phyloP scores from a whole-genome alignment of 1,139 yeast species.

The Tardiomyces blankii region DNA sequence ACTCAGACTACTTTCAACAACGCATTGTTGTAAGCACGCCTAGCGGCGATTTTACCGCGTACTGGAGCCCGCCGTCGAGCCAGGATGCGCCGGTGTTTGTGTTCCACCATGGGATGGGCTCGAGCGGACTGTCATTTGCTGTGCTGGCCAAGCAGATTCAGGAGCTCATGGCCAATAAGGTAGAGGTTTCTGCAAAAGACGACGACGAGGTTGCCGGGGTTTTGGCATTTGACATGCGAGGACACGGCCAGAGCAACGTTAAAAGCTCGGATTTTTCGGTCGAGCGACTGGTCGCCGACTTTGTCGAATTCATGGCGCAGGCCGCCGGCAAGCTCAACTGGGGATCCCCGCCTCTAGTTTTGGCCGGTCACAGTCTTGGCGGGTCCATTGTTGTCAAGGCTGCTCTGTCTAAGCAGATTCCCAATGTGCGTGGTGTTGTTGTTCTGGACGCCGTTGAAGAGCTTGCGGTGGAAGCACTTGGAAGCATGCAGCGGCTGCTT shows the following conservation, averaged over 20 bases:
- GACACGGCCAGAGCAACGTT: constrained; percentile 53
- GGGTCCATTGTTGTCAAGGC: constrained; percentile 68
- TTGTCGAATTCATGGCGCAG: constrained; percentile 34
- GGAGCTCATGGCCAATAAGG: constrained; percentile 19
- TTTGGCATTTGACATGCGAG: constrained; percentile 67
- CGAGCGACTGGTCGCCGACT: constrained; percentile 46
- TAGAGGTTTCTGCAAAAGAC: constrained; percentile 10
- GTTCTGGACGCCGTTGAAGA: constrained; percentile 93
- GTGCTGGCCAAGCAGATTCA: constrained; percentile 32
- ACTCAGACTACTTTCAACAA: neutral
- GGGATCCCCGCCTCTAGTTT: constrained; percentile 30
- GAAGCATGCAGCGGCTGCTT: constrained; percentile 55
- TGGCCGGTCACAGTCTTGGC: constrained; percentile 89
- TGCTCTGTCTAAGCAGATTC: constrained; percentile 13
- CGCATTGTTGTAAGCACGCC: neutral
- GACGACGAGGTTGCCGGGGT: constrained; percentile 37
- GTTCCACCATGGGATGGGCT: constrained; percentile 93
- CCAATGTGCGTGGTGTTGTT: constrained; percentile 41
- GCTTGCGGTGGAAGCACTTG: constrained; percentile 63
- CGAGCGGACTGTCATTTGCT: constrained; percentile 72
- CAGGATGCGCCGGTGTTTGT: constrained; percentile 46
- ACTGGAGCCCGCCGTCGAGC: constrained; percentile 42
- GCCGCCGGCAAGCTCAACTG: constrained; percentile 25
- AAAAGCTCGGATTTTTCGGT: constrained; percentile 33
- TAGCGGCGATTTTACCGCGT: constrained; percentile 37